Evolutionary conservation across 495 filamentous ascomycete species (phyloP), one percentile per base, ranked within the genome.

Genomic region (Sordaria brevicollis): DNA sequence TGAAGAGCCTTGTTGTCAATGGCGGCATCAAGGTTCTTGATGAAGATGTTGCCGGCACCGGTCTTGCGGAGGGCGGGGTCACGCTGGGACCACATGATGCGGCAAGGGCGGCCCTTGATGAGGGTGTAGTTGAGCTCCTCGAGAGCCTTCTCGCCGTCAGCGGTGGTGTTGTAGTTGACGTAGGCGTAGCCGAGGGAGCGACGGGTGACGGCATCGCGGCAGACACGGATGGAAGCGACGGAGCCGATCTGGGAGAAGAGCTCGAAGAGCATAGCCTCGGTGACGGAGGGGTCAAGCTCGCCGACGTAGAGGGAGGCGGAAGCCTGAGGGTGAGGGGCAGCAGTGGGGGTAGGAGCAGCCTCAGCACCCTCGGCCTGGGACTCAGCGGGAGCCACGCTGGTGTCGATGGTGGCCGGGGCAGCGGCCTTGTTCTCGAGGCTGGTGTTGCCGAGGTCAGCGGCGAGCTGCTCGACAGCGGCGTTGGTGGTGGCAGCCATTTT

Each of bases 81-180:
- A 83, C 95, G 95, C 87, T 99, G 95, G 70, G 96, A 98, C 95
- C 95, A 99, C 95, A 99, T 99, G 87, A 99, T 99, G 81, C 95
- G 95, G 90, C 96, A 98, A 37, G 95, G 94, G 80, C 92, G 93
- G 76, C 93, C 93, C 89, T 98, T 98, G 86, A 99, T 98, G 73
- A 97, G 85, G 71, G 96, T 99, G 86, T 99, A 99, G 89, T 99
- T 99, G 71, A 99, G 89, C 83, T 99, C 95, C 84, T 99, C 95
- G 66, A 99, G 89, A 71, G 95, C 95, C 81, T 94, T 94, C 86
- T 99, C 95, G 76, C 95, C 95, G 79, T 99, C 96, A 70, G 88
- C 82, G 38, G 93, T 93, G 82, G 92, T 96, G 85, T 98, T 99
- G 89, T 98, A 99, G 87, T 99, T 99, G 81, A 99, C 95, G 79